phyloP scores from a whole-genome alignment of 345 rosid genomes.

The Aethionema arabicum region DNA sequence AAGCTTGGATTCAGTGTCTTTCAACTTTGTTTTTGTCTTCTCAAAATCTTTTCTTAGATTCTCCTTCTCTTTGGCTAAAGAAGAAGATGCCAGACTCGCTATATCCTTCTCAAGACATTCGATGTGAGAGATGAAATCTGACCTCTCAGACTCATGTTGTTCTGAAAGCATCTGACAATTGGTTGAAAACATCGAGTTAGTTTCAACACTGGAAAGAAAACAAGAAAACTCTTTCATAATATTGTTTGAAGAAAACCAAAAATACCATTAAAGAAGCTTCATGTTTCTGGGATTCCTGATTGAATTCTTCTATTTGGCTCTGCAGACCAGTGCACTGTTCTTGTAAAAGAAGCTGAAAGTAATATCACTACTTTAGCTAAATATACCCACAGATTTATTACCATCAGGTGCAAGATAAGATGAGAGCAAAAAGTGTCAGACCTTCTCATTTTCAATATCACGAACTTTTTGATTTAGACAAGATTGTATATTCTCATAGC shows the following conservation, averaged over 20 bases:
- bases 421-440: conserved; percentile 23
- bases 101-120: conserved; percentile 72
- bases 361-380: conserved; percentile 15
- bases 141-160: conserved; percentile 55
- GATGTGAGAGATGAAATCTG: conserved; percentile 53
- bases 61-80: conserved; percentile 75
- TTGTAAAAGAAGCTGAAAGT: conserved; percentile 53
- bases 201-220: conserved; percentile 8
- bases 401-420: conserved; percentile 11
- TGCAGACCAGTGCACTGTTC: conserved; percentile 49
- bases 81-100: conserved; percentile 54
- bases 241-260: neutral
- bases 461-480: conserved; percentile 47
- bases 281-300: conserved; percentile 45
- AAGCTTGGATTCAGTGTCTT: conserved; percentile 81
- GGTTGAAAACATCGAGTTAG: conserved; percentile 19
- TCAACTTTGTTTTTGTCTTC: conserved; percentile 71
- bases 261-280: conserved; percentile 53
- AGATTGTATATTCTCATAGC: conserved; percentile 43
- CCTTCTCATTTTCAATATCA: conserved; percentile 71
- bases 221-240: neutral
- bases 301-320: conserved; percentile 51
- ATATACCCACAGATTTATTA: neutral
- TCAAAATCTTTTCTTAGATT: conserved; percentile 79
- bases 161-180: conserved; percentile 53